Percentiles rank a stretch among this genome's conserved stretches.
Conservation (phyloP, 2,329 filamentous ascomycete genomes). For the Aspergillus floridensis region DNA sequence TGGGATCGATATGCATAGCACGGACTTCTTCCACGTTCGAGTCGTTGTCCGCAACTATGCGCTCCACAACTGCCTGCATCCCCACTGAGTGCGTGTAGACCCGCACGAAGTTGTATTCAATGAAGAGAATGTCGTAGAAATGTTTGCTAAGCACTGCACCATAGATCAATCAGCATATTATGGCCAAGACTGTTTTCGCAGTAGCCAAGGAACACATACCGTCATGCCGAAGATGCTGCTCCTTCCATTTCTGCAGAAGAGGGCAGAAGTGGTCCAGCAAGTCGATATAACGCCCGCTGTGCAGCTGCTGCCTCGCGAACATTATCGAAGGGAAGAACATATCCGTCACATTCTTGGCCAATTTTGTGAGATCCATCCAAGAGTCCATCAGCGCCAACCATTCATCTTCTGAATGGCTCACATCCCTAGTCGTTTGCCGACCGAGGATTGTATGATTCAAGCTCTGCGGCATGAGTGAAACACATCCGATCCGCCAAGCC, state of each 20-base stretch:
- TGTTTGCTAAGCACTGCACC: conserved; percentile 26
- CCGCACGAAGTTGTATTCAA: conserved; percentile 52
- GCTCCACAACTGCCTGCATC: conserved; percentile 57
- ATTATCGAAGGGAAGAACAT: conserved; percentile 50
- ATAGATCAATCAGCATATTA: background rate
- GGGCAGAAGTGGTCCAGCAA: conserved; percentile 45
- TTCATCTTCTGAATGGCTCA: conserved; percentile 44
- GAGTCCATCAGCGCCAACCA: conserved; percentile 54
- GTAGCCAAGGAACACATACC: conserved; percentile 12
- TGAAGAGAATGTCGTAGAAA: conserved; percentile 51
- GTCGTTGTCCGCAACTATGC: conserved; percentile 43
- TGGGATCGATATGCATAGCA: conserved; percentile 46
- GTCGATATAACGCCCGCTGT: conserved; percentile 52
- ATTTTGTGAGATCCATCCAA: conserved; percentile 50
- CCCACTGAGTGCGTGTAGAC: conserved; percentile 49
- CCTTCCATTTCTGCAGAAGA: conserved; percentile 38
- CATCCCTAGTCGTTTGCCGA: conserved; percentile 31
- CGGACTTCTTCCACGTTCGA: conserved; percentile 37
- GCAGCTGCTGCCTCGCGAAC: conserved; percentile 36
- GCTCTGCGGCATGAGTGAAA: conserved; percentile 51
- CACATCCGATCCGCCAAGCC: conserved; percentile 51
- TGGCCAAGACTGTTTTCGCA: background rate
- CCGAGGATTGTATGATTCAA: conserved; percentile 34
- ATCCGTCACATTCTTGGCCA: conserved; percentile 53
- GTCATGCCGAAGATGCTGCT: conserved; percentile 34